phyloP scores from a whole-genome alignment of 2,329 filamentous ascomycete genomes.

The Nothomitra cinnamomea region DNA sequence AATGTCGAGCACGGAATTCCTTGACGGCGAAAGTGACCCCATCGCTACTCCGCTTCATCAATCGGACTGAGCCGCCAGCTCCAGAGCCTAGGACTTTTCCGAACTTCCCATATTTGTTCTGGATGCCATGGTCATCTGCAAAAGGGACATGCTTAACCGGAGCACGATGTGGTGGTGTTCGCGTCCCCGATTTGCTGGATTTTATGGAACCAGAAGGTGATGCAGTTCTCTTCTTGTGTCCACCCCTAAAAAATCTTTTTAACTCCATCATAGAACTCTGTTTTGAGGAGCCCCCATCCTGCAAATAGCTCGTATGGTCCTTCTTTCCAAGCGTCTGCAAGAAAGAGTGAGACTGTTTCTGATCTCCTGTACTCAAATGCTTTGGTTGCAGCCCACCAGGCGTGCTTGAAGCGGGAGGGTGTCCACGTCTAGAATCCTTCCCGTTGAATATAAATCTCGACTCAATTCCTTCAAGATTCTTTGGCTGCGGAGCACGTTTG shows the following conservation, averaged over 20 bases:
- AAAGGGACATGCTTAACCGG: constrained; percentile 50
- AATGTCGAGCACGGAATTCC: constrained; percentile 81
- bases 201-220: constrained; percentile 46
- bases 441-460: constrained; percentile 69
- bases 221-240: constrained; percentile 45
- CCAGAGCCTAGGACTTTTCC: constrained; percentile 87
- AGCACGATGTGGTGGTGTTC: constrained; percentile 29
- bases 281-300: constrained; percentile 28
- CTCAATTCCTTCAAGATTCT: constrained; percentile 51
- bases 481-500: constrained; percentile 53
- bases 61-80: constrained; percentile 79
- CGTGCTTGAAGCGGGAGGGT: constrained; percentile 18
- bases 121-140: constrained; percentile 78
- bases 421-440: constrained; percentile 48
- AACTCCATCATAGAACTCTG: constrained; percentile 84
- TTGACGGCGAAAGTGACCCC: constrained; percentile 93
- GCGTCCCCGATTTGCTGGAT: constrained; percentile 32
- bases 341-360: constrained; percentile 21
- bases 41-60: constrained; percentile 89
- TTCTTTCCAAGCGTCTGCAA: constrained; percentile 20
- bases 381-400: constrained; percentile 21
- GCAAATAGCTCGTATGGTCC: constrained; percentile 27
- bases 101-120: constrained; percentile 88
- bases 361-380: constrained; percentile 27
- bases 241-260: constrained; percentile 87